Percentiles rank a stretch among this genome's conserved stretches.
phyloP scores from a whole-genome alignment of 148 eudicot species.

The Euryodendron excelsum region DNA sequence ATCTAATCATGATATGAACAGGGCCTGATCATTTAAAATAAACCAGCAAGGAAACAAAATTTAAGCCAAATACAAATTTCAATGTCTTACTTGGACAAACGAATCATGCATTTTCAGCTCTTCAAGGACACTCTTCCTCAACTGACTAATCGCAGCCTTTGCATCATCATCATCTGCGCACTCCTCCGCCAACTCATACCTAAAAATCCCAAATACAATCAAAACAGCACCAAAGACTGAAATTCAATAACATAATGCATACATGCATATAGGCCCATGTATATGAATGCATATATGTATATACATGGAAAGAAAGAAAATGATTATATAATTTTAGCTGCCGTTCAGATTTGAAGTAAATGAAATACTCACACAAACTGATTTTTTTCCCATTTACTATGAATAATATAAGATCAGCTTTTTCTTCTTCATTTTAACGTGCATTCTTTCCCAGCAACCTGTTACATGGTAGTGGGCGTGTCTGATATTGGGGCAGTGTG shows the following conservation, averaged over 20 bases:
- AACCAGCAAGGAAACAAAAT: neutral
- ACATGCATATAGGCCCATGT: neutral
- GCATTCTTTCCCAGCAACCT: no score
- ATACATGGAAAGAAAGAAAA: neutral
- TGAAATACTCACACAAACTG: neutral
- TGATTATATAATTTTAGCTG: neutral
- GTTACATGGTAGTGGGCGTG: no score
- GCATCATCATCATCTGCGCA: conserved; percentile 93
- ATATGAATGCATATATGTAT: neutral
- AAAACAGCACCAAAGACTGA: neutral
- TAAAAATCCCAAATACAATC: conserved; percentile 20
- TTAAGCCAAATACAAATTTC: neutral
- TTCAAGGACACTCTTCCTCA: conserved; percentile 55
- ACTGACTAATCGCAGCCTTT: conserved; percentile 52
- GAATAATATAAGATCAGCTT: neutral
- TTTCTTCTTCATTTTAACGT: neutral
- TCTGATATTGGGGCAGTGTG: neutral
- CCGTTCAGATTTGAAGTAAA: neutral
- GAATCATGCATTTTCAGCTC: conserved; percentile 87
- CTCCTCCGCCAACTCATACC: conserved; percentile 88
- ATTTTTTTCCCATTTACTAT: neutral
- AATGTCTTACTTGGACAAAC: conserved; percentile 60
- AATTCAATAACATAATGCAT: neutral
- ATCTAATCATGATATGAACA: neutral
- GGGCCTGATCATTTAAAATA: neutral